phyloP scores from a whole-genome alignment of 768 basidiomycete species.

The Mycena alexandri region DNA sequence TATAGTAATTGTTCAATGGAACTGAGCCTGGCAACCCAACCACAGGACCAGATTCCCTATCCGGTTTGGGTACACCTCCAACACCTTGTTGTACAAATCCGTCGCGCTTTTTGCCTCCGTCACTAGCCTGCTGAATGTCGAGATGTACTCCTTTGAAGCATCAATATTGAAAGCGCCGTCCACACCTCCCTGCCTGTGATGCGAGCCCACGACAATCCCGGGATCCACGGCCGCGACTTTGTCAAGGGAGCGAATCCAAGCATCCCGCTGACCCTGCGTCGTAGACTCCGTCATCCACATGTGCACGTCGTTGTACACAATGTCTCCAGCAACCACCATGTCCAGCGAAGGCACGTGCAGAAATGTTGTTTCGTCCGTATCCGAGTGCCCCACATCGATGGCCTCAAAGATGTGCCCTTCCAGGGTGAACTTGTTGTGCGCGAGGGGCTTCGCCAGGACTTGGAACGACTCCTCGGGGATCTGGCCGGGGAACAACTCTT shows the following conservation, averaged over 20 bases:
- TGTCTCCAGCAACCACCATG: constrained; percentile 24
- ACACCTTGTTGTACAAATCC: constrained; percentile 21
- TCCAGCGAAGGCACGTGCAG: constrained; percentile 22
- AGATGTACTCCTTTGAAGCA: constrained; percentile 29
- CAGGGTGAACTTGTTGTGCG: constrained; percentile 18
- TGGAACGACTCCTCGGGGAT: constrained; percentile 28
- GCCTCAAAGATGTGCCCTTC: constrained; percentile 27
- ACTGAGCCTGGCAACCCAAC: constrained; percentile 28
- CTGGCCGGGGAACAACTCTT: constrained; percentile 21
- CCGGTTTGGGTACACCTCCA: constrained; percentile 27
- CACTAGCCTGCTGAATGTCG: constrained; percentile 19
- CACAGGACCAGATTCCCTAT: constrained; percentile 23
- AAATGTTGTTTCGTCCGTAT: constrained; percentile 28
- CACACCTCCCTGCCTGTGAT: constrained; percentile 25
- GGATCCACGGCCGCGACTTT: constrained; percentile 25
- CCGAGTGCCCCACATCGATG: constrained; percentile 23
- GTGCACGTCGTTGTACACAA: constrained; percentile 26
- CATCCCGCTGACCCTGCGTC: constrained; percentile 26
- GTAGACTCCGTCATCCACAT: constrained; percentile 24
- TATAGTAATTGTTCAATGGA: constrained; percentile 17
- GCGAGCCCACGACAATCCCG: constrained; percentile 25
- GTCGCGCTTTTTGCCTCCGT: constrained; percentile 21
- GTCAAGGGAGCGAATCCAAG: constrained; percentile 27
- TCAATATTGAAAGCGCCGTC: constrained; percentile 20
- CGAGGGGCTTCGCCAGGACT: constrained; percentile 21